Evolutionary conservation across 805 yeast genomes (phyloP).

Genomic region (Tetrapisispora namnaoensis): DNA sequence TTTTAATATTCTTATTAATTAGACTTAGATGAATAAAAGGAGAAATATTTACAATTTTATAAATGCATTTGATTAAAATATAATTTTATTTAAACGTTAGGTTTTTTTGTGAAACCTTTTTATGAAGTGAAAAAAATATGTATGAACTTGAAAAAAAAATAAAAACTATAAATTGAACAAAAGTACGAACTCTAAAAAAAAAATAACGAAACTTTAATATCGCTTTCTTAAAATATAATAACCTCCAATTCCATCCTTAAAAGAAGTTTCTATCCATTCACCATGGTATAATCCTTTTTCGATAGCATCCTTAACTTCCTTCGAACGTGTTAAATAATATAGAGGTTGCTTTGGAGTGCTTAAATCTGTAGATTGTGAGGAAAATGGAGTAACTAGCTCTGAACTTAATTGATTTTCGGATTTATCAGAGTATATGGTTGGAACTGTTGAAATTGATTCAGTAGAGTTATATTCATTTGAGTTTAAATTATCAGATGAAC

Average conservation of each 20-base stretch:
- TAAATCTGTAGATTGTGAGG: background rate
- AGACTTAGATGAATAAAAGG: too few species aligned
- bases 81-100: too few species aligned
- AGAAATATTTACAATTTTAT: too few species aligned
- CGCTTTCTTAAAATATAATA: constrained; percentile 14
- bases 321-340: constrained; percentile 31
- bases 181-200: background rate
- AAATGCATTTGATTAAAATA: too few species aligned
- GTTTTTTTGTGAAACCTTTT: too few species aligned
- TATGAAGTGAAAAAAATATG: too few species aligned
- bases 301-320: constrained; percentile 30
- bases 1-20: too few species aligned
- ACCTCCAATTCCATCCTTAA: constrained; percentile 31
- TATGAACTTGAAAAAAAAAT: too few species aligned
- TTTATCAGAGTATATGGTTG: background rate
- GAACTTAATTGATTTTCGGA: background rate
- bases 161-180: too few species aligned
- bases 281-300: constrained; percentile 29
- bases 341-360: constrained; percentile 8
- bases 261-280: constrained; percentile 28
- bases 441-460: background rate
- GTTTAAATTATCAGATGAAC: background rate
- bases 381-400: background rate
- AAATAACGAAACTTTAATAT: background rate
- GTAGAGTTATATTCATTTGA: background rate